phyloP scores from a whole-genome alignment of 352 stramenopile species.

The Plasmopara muralis region DNA sequence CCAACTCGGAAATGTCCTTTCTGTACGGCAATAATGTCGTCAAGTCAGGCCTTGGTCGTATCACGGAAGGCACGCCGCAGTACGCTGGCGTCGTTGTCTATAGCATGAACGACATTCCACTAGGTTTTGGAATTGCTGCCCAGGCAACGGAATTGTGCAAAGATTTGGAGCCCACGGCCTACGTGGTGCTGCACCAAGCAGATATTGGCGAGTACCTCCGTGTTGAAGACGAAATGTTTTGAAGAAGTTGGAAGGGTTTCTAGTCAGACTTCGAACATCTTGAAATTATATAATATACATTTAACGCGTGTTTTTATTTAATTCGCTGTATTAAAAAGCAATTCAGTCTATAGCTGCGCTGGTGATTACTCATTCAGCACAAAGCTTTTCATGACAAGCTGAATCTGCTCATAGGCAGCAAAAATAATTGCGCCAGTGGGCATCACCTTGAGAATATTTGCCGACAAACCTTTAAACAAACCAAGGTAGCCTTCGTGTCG shows the following conservation, averaged over 20 bases:
- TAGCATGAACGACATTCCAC: slow-evolving; percentile 97
- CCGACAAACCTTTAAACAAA: slow-evolving; percentile 94
- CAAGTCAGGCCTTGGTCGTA: slow-evolving; percentile 96
- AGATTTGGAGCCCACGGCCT: slow-evolving; percentile 93
- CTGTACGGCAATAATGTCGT: slow-evolving; percentile 99
- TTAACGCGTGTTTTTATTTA: slow-evolving; percentile 29
- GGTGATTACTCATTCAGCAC: slow-evolving; percentile 37
- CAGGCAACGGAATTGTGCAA: slow-evolving; percentile 94
- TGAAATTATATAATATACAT: slow-evolving; percentile 58
- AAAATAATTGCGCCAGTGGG: slow-evolving; percentile 95
- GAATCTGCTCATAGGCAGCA: slow-evolving; percentile 79
- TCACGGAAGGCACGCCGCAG: slow-evolving; percentile 97
- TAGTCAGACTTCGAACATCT: slow-evolving; percentile 11
- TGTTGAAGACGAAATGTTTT: slow-evolving; percentile 97
- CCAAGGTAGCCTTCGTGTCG: slow-evolving; percentile 87
- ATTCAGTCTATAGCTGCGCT: slow-evolving; percentile 23
- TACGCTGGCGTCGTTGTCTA: slow-evolving; percentile 98
- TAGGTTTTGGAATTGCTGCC: slow-evolving; percentile 97
- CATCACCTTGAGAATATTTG: slow-evolving; percentile 95
- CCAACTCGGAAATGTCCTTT: slow-evolving; percentile 99
- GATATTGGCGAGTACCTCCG: slow-evolving; percentile 99
- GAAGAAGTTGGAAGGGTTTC: slow-evolving; percentile 22
- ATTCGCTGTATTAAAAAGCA: slow-evolving; percentile 11
- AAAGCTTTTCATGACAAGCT: slow-evolving; percentile 40
- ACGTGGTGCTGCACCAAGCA: slow-evolving; percentile 98